These are phyloP conservation scores for Metschnikowia arizonensis DNA, from an alignment of 805 yeast genomes.

Conservation along the genomic window DNA sequence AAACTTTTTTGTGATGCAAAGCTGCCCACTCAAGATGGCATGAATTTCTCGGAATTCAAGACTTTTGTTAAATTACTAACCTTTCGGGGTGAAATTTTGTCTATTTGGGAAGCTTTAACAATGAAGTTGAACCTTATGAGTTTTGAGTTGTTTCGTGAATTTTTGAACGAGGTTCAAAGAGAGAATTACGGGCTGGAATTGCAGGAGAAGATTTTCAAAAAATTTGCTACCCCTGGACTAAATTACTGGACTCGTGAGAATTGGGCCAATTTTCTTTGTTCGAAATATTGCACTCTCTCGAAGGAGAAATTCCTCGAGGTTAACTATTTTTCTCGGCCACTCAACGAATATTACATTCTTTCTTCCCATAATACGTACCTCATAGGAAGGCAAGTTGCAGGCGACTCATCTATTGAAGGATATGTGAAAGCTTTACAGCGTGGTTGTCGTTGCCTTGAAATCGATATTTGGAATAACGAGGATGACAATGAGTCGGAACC, in stretches of 20 bases:
- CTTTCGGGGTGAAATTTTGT: constrained; percentile 55
- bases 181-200: constrained; percentile 35
- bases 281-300: constrained; percentile 10
- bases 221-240: constrained; percentile 20
- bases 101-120: constrained; percentile 43
- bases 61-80: constrained; percentile 66
- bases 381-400: constrained; percentile 82
- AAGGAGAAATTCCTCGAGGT: constrained; percentile 8
- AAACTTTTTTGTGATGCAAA: constrained; percentile 48
- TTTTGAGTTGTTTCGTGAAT: constrained; percentile 27
- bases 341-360: constrained; percentile 83
- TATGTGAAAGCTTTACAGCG: constrained; percentile 81
- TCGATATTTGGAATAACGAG: constrained; percentile 83
- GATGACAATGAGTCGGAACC: constrained; percentile 62
- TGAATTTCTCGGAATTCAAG: constrained; percentile 73
- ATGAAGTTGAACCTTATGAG: constrained; percentile 19
- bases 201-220: constrained; percentile 27
- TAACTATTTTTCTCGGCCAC: constrained; percentile 45
- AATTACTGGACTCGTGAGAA: constrained; percentile 7
- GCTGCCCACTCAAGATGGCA: constrained; percentile 23
- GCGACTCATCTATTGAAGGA: constrained; percentile 84
- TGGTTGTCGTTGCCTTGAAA: constrained; percentile 93
- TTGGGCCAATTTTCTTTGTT: constrained; percentile 10
- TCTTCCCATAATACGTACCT: constrained; percentile 95
- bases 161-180: constrained; percentile 46